Conservation (phyloP, 441 rosid species). For the Hypseocharis bilobata region DNA sequence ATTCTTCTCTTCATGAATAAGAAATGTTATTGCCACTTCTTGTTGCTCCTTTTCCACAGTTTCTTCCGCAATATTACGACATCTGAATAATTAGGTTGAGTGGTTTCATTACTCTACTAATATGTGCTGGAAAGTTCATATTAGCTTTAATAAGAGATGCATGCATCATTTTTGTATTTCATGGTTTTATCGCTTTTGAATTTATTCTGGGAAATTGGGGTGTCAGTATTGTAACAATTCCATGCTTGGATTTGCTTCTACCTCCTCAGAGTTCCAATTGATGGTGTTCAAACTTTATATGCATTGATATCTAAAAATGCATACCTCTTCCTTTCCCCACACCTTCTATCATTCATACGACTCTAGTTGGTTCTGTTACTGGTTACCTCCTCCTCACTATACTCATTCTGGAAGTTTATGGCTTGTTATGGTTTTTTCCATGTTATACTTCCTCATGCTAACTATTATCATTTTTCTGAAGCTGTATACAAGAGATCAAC, state of each 20-base stretch:
- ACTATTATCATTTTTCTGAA: constrained; percentile 29
- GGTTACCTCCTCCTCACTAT: background rate
- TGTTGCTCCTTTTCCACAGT: background rate
- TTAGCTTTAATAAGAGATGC: background rate
- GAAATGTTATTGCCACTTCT: background rate
- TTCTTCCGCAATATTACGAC: background rate
- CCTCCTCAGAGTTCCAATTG: background rate
- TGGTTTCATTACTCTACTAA: background rate
- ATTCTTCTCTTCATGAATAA: too few relatives aligned
- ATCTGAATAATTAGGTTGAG: background rate
- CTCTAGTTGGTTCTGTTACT: constrained; percentile 8
- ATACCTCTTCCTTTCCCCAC: constrained; percentile 7
- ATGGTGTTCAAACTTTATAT: constrained; percentile 4
- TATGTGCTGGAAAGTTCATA: background rate
- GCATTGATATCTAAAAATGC: background rate
- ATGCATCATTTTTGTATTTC: background rate
- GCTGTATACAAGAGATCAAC: constrained; percentile 83
- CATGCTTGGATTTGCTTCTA: background rate
- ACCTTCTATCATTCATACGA: constrained; percentile 1
- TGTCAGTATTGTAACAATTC: background rate
- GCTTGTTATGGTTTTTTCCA: constrained; percentile 12
- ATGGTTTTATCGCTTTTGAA: background rate
- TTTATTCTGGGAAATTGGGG: background rate
- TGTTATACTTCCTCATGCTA: constrained; percentile 24
- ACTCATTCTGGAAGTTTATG: constrained; percentile 5